These are phyloP conservation scores for Oryza brachyantha DNA, from an alignment of 176 grass and related monocot genomes.

Conservation along the genomic window DNA sequence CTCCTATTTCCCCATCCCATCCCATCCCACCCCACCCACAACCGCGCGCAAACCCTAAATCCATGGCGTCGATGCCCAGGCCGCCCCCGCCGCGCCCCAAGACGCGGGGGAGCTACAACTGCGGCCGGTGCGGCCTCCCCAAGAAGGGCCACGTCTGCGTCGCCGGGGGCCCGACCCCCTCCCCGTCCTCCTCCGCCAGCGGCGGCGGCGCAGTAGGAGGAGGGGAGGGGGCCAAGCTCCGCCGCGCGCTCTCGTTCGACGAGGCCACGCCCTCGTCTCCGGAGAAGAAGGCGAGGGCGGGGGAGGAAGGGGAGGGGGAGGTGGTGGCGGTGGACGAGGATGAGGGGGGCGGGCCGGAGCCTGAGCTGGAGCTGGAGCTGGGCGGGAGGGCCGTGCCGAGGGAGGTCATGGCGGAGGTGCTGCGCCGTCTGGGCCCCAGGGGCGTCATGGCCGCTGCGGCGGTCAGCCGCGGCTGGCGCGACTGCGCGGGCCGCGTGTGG, in stretches of 20 bases:
- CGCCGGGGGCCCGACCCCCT: conserved; percentile 23
- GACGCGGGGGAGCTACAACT: conserved; percentile 93
- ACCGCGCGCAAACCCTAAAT: conserved; percentile 33
- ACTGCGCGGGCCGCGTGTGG: conserved; percentile 73
- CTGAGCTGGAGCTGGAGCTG: background rate
- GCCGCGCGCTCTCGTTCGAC: conserved; percentile 57
- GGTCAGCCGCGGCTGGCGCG: conserved; percentile 47
- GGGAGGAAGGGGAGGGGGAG: background rate
- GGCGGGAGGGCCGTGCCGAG: conserved; percentile 27
- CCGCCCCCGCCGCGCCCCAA: conserved; percentile 43
- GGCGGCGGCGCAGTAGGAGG: background rate
- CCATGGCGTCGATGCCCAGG: conserved; percentile 35
- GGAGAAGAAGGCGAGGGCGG: conserved; percentile 33
- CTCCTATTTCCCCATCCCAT: conserved; percentile 8
- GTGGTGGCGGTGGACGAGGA: background rate
- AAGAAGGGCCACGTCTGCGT: conserved; percentile 93
- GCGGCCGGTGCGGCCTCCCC: conserved; percentile 83
- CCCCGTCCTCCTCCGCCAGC: conserved; percentile 26
- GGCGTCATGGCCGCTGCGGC: conserved; percentile 39
- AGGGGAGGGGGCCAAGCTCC: conserved; percentile 18
- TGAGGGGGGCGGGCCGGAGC: background rate
- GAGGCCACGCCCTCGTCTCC: conserved; percentile 41
- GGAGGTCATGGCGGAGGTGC: conserved; percentile 44
- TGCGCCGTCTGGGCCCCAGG: conserved; percentile 47
- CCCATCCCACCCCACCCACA: background rate